A percentile compares a stretch with the other conserved stretches of the same genome.
Evolutionary conservation across 1,284 basidiomycete genomes (phyloP).

Genomic region (Lentinula novae-zelandiae): DNA sequence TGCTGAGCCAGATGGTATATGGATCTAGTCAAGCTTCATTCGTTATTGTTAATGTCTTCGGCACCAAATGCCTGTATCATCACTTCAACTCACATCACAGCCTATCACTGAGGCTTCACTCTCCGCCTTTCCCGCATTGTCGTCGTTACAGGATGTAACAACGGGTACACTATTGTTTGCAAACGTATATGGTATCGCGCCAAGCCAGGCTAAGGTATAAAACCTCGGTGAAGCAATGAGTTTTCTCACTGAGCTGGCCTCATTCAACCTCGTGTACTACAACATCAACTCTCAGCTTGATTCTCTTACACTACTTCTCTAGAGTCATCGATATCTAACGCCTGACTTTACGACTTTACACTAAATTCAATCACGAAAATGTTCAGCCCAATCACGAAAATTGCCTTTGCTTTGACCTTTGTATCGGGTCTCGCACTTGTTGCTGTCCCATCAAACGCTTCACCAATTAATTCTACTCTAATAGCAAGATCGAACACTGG

Average conservation of each 20-base stretch:
- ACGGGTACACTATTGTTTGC: too few relatives aligned
- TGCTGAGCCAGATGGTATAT: background rate
- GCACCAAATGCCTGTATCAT: background rate
- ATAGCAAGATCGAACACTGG: background rate
- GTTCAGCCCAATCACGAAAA: background rate
- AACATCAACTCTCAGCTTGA: background rate
- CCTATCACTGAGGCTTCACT: background rate
- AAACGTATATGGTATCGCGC: background rate
- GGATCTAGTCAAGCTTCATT: background rate
- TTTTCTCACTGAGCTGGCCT: background rate
- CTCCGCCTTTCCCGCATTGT: background rate
- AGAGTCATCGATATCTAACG: background rate
- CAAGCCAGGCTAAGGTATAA: background rate
- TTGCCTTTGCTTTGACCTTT: background rate
- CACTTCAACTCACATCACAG: background rate
- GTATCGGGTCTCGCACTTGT: background rate
- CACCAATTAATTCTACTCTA: background rate
- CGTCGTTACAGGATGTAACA: background rate
- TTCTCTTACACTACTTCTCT: background rate
- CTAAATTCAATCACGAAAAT: background rate
- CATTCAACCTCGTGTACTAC: background rate
- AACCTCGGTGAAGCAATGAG: background rate
- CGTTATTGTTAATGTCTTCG: background rate
- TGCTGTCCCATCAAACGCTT: constrained; percentile 1
- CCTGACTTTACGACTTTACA: background rate